Conservation (phyloP, 345 rosid genomes). For the Brassica carinata region DNA sequence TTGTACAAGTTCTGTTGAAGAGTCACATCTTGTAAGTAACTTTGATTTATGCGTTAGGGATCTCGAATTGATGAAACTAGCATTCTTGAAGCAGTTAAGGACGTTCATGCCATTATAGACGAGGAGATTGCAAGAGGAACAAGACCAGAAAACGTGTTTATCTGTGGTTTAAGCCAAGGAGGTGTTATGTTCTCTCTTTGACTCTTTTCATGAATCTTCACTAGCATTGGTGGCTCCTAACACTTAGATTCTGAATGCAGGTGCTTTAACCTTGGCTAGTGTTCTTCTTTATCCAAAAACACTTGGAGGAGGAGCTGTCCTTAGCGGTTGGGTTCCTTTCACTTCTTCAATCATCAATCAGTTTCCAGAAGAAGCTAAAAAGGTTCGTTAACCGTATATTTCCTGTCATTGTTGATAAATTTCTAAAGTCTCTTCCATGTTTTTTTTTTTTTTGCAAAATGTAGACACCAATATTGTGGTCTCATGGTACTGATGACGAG, state of each 20-base stretch:
- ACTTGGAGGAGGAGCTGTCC: conserved; percentile 83
- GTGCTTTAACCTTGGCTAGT: conserved; percentile 83
- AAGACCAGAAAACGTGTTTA: conserved; percentile 61
- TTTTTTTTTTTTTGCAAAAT: not conserved
- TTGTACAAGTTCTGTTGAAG: too few species aligned
- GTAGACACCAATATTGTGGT: not conserved
- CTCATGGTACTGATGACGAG: conserved; percentile 2
- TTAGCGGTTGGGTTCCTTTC: conserved; percentile 91
- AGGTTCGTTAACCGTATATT: conserved; percentile 42
- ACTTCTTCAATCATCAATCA: conserved; percentile 52
- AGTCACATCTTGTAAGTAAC: not conserved
- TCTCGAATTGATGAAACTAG: conserved; percentile 70
- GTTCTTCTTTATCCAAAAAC: conserved; percentile 75
- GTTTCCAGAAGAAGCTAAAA: conserved; percentile 62
- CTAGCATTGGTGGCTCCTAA: not conserved
- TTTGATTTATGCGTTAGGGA: conserved; percentile 41
- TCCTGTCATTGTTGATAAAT: not conserved
- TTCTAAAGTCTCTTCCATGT: not conserved
- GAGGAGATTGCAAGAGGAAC: conserved; percentile 66
- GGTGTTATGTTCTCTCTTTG: conserved; percentile 44
- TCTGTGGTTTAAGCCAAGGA: conserved; percentile 95
- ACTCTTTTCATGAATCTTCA: not conserved
- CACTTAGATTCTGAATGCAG: conserved; percentile 27
- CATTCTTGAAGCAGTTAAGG: conserved; percentile 65
- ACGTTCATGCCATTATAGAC: conserved; percentile 76